phyloP scores from a whole-genome alignment of 2,329 filamentous ascomycete species.

The Sporothrix phasma region DNA sequence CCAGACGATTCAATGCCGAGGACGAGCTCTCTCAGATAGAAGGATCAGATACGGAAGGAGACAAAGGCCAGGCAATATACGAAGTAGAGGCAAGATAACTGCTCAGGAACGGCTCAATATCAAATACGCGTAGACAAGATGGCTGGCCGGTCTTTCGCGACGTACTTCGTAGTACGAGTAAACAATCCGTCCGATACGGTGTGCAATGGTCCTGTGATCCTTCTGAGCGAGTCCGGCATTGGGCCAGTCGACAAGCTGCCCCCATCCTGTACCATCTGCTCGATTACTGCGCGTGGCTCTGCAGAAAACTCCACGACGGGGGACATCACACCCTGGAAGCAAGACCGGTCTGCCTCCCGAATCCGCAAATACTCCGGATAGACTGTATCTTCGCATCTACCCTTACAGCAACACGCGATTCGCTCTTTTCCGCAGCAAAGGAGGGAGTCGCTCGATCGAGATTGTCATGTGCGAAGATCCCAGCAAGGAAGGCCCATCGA shows the following conservation, averaged over 20 bases:
- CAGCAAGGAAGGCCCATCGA: background rate
- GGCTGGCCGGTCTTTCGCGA: no score
- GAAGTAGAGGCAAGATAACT: background rate
- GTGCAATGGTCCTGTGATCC: background rate
- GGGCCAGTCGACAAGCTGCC: no score
- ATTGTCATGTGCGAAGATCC: background rate
- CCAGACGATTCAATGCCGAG: background rate
- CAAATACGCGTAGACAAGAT: no score
- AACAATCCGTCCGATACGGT: background rate
- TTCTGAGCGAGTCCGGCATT: background rate
- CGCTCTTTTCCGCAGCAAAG: background rate
- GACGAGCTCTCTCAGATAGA: background rate
- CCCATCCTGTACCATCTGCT: no score
- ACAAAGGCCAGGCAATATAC: background rate
- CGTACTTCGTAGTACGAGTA: no score
- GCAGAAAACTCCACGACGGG: background rate
- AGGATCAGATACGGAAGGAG: background rate
- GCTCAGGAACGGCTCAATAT: no score
- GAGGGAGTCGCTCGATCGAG: background rate
- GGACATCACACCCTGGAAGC: background rate
- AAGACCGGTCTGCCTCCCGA: background rate
- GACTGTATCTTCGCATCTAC: no score
- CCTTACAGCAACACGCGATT: no score
- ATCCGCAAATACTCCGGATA: background rate
- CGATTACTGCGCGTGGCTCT: background rate